Conservation (phyloP, 1,284 basidiomycete genomes). For the Mycosarcoma mackinlayi region DNA sequence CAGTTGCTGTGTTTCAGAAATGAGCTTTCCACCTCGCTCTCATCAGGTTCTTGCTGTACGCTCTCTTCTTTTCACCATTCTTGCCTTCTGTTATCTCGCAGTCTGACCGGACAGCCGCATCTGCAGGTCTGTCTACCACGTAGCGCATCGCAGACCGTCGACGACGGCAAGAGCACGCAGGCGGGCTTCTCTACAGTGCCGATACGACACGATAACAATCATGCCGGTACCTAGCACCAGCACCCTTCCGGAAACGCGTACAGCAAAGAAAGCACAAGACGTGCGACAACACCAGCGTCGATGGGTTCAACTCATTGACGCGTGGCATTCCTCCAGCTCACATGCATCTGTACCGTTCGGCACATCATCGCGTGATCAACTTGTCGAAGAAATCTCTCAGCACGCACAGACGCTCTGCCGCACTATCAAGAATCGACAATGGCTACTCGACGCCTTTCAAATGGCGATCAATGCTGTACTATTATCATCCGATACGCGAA, state of each 20-base stretch:
- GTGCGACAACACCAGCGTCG: conserved; percentile 11
- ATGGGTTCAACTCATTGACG: conserved; percentile 43
- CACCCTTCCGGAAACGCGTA: not conserved
- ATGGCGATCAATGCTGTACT: conserved; percentile 32
- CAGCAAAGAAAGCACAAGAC: not conserved
- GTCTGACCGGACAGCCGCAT: not conserved
- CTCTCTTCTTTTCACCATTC: not conserved
- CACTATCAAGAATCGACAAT: conserved; percentile 13
- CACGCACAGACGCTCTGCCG: conserved; percentile 35
- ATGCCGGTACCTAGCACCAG: conserved; percentile 13
- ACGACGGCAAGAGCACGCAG: too few species aligned
- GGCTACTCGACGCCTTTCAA: conserved; percentile 37
- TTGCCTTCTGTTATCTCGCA: not conserved
- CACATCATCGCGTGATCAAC: conserved; percentile 10
- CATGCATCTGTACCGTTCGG: not conserved
- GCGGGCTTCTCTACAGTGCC: too few species aligned
- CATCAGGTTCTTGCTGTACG: not conserved
- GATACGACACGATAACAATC: not conserved
- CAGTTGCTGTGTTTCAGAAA: not conserved
- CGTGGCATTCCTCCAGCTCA: conserved; percentile 13
- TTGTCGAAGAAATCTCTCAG: conserved; percentile 35
- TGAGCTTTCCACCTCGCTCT: not conserved
- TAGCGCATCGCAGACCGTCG: too few species aligned
- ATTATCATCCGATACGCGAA: not conserved
- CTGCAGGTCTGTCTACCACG: too few species aligned